Evolutionary conservation across 345 rosid species (phyloP), one percentile per base, ranked within the genome.

Genomic region (Eucalyptus lansdowneana): DNA sequence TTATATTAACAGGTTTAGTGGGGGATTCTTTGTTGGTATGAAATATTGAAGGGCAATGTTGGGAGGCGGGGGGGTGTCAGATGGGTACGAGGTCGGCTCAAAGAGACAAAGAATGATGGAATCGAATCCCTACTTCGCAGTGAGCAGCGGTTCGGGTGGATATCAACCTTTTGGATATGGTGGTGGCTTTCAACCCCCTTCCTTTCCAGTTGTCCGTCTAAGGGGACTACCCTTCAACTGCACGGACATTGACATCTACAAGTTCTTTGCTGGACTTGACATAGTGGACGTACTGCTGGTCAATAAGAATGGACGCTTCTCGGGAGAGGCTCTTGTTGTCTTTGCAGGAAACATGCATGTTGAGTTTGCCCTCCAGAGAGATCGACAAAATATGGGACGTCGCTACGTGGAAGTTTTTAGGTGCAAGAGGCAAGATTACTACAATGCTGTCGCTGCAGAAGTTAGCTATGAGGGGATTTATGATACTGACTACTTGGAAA

Each of bases 31-130:
- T 92, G 89, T 95, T 96, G 95, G 94, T 95, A 91, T 94, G 97
- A 91, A 92, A 94, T 91, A 95, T 89, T 95, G 97, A 96, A 97
- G 99, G 98, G 99, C 95, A 90, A 95, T 95, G 96, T 96, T 97
- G 94, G 99, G 99, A 94, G 94, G 98, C 96, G 96, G 97, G 97
- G 98, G 97, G 97, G 92, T 94, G 94, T 95, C 96, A 89, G 97
- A 96, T 93, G 96, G 98, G 94, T 97, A 95, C 97, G 98, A 94
- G 97, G 99, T 96, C 90, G 99, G 99, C 96, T 96, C 99, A 95
- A 97, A 97, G 99, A 96, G 99, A 96, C 99, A 96, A 93, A 95
- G 99, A 97, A 97, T 97, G 99, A 97, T 93, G 96, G 98, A 96
- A 94, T 95, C 99, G 86, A 95, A 94, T 96, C 99, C 99, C 93